Evolutionary conservation across 176 grass and related monocot species (phyloP), one percentile per base, ranked within the genome.

Genomic region (Chrysopogon serrulatus): DNA sequence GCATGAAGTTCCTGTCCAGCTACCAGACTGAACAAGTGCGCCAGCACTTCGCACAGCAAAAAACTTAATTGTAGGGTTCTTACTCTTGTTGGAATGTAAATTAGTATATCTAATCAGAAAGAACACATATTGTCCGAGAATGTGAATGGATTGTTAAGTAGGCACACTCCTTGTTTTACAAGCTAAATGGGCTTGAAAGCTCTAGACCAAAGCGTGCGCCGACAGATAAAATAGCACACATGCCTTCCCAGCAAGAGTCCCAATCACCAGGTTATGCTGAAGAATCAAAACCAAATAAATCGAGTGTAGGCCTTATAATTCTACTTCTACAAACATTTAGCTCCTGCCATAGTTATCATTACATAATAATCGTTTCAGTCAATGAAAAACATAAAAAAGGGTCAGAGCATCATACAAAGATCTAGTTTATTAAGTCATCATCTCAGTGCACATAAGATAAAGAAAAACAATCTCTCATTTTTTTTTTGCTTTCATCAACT

Each of bases 1-100:
- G 87, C 49, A 80, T 89, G 87, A 89, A 89, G 69, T 85, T 81
- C 82, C 71, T 89, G 13, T 85, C 65, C 35, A 73, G 4, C 24
- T 57, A 67, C 40, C 73, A 78, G 73, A 78, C 2, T 10, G 16
- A 86, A 53, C 19, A 77, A 62, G 34, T 86, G 78, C n/a, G 27
- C 26, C 13, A 13, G 21, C 48, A 37, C 12, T 86, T 90, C 78
- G 68, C 16, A 71, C 8, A 60, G 17, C 19, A 2, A 63, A 53
- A 12, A 32, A 44, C 21, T 16, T 35, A 1, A 1, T 23, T 18
- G 17, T 71, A 71, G 42, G 21, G 4, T 26, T 15, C 27, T 13
- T 12, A 17, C 0, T 8, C 10, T 13, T 41, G 15, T 63, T 45
- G 24, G 23, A 11, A 57, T 88, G 81, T 80, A 84, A 73, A 88